These are phyloP conservation scores for Verticillium albo-atrum DNA, from an alignment of 2,329 filamentous ascomycete genomes.

Conservation along the genomic window DNA sequence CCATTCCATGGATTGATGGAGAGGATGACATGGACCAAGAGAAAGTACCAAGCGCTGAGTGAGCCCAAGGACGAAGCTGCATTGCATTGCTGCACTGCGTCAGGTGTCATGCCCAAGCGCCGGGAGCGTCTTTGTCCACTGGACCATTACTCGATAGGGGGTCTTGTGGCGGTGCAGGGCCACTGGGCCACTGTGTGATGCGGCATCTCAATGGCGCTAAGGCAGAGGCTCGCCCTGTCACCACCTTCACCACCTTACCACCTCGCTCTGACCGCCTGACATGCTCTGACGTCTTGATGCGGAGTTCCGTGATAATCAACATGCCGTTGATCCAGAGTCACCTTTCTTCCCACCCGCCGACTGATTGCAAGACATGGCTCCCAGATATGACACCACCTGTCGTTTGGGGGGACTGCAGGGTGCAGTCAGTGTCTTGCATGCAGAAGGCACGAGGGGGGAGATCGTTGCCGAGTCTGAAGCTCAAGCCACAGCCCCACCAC, in stretches of 20 bases:
- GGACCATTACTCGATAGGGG: not conserved
- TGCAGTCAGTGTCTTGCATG: not conserved
- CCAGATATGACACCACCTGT: no score
- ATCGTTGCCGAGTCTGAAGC: not conserved
- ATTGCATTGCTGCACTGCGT: not conserved
- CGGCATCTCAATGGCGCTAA: no score
- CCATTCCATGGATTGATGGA: not conserved
- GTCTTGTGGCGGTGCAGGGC: no score
- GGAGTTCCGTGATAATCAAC: no score
- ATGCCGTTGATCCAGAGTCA: no score
- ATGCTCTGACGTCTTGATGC: not conserved
- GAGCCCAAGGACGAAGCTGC: not conserved
- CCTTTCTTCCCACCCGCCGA: no score
- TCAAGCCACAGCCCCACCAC: not conserved
- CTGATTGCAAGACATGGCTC: no score
- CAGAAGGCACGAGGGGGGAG: not conserved
- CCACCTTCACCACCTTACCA: not conserved
- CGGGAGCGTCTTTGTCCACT: not conserved
- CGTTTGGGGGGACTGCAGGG: no score
- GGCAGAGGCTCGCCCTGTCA: no score
- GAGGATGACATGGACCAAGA: not conserved
- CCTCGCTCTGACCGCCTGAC: not conserved
- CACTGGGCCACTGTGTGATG: no score
- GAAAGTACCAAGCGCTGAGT: not conserved
- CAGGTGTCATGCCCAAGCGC: not conserved